Evolutionary conservation across 2,329 filamentous ascomycete species (phyloP).

Genomic region (Acephala macrosclerotiorum): DNA sequence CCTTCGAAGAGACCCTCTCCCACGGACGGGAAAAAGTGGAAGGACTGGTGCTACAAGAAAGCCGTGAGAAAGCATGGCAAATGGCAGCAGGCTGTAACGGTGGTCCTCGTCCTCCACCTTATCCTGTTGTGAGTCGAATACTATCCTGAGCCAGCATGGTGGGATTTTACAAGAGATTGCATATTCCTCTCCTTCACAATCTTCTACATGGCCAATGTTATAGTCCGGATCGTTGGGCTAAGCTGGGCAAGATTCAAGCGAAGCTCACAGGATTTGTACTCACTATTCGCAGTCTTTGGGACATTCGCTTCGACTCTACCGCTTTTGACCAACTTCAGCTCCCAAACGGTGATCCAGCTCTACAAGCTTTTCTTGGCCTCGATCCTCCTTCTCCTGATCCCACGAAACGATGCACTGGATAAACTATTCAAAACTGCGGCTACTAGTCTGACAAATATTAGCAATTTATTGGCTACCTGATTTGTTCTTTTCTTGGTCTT

Average conservation of each 20-base stretch:
- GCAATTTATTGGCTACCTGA: conserved; percentile 95
- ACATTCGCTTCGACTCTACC: conserved; percentile 83
- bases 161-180: conserved; percentile 74
- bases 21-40: conserved; percentile 79
- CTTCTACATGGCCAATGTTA: conserved; percentile 82
- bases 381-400: conserved; percentile 88
- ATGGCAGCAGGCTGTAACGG: conserved; percentile 87
- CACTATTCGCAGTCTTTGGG: conserved; percentile 79
- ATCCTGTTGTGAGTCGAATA: conserved; percentile 86
- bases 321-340: conserved; percentile 65
- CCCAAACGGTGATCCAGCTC: conserved; percentile 74
- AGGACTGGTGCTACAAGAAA: conserved; percentile 92
- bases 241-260: conserved; percentile 91
- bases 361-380: conserved; percentile 96
- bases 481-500: conserved; percentile 96
- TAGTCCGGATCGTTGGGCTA: conserved; percentile 84
- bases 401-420: conserved; percentile 94
- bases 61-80: conserved; percentile 92
- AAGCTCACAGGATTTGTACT: conserved; percentile 96
- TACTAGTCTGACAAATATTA: conserved; percentile 90
- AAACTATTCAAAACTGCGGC: conserved; percentile 99
- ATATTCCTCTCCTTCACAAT: conserved; percentile 84
- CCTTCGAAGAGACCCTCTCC: conserved; percentile 91
- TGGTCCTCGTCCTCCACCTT: conserved; percentile 81
- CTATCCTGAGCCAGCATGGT: conserved; percentile 75